Evolutionary conservation across 805 yeast genomes (phyloP).

Genomic region (Candida dajiaensis): DNA sequence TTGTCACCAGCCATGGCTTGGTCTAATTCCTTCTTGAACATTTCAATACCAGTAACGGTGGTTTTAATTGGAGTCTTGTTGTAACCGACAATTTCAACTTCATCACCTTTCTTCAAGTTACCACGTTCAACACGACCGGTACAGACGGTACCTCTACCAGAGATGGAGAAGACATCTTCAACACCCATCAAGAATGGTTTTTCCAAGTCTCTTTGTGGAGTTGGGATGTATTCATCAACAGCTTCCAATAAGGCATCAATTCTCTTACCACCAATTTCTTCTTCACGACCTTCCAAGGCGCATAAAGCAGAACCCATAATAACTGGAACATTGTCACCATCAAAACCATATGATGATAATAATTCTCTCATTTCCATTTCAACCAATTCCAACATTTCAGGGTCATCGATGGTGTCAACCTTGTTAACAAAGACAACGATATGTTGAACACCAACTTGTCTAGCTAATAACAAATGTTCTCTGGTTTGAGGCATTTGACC

Average conservation of each 20-base stretch:
- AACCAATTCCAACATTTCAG: conserved; percentile 98
- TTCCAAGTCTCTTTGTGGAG: conserved; percentile 93
- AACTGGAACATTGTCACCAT: conserved; percentile 97
- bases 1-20: conserved; percentile 99
- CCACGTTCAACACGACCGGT: conserved; percentile 99
- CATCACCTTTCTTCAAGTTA: conserved; percentile 95
- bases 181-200: conserved; percentile 96
- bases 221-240: conserved; percentile 91
- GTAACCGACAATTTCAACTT: conserved; percentile 93
- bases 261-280: conserved; percentile 89
- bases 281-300: conserved; percentile 83
- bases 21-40: conserved; percentile 98
- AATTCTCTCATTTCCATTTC: conserved; percentile 99
- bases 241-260: conserved; percentile 81
- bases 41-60: conserved; percentile 96
- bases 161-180: conserved; percentile 95
- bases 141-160: conserved; percentile 99
- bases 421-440: conserved; percentile 97
- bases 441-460: conserved; percentile 99
- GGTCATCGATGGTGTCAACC: conserved; percentile 96
- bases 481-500: conserved; percentile 99
- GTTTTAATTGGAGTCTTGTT: conserved; percentile 84
- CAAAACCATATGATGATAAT: conserved; percentile 85
- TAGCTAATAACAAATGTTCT: conserved; percentile 95
- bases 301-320: conserved; percentile 98